Evolutionary conservation across 2,329 filamentous ascomycete genomes (phyloP), one percentile per base, ranked within the genome.

Genomic region (Hymenoscyphus albidus): DNA sequence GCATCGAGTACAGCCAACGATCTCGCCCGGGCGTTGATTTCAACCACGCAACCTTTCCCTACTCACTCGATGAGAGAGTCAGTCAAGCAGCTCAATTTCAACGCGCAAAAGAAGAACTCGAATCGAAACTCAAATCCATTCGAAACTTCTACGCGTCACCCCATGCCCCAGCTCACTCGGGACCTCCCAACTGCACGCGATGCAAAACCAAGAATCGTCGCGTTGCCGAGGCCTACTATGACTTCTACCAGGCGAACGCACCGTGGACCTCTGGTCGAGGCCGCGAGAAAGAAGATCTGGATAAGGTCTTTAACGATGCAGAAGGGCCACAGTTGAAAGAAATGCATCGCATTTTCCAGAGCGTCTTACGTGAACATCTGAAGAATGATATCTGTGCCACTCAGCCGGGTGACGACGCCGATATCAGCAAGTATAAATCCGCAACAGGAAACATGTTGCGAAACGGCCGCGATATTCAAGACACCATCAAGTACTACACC

Each of bases 171-270:
- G 35, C 55, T 14, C 72, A 74, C 56, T 62, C 66, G 27, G 71
- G 68, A 13, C 62, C 62, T n/a, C 64, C 67, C 38, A 59, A 67
- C n/a, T 75, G 73, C 56, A 61, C 67, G 51, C 61, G 67, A 22
- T 74, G 71, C 62, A 58, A 61, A 31, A 59, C 63, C 12, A 70
- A 69, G 39, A 71, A 71, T 42, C 51, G 64, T n/a, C 64, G 70
- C 38, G 69, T 72, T 9, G 62, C 57, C 13, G 59, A 71, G 64
- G 71, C 72, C n/a, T 74, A 69, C 62, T 63, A 68, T 51, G 65
- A 70, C 31, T 74, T 70, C 67, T 75, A 74, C 63, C 64, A 72
- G 1, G 66, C 68, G 1, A 35, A 68, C 14, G 67, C 70, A 7
- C 67, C 69, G 12, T 74, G 72, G 72, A 67, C 69, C 22, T 61